Base-by-base conservation (phyloP, 2,329 filamentous ascomycete species). In the Zarea fungicola region DNA sequence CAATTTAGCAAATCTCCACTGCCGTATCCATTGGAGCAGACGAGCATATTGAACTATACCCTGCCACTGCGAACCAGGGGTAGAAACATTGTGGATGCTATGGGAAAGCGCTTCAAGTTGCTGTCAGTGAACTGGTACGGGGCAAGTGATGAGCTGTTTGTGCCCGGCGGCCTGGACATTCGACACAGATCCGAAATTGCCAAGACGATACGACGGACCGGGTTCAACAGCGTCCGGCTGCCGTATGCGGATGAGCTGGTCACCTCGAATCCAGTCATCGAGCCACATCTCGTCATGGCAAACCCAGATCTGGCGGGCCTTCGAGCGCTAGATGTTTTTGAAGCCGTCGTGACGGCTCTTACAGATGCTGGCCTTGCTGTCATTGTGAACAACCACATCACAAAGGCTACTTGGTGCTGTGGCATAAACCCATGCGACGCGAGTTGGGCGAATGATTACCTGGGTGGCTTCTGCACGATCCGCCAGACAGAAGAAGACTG, bases 171-270 rank as follows among this genome's bases (percentile, higher is more conserved):
- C 0, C 70, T 87, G 32, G 81, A 86, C 54, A 66, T 82, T 19
- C 74, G 76, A 58, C 81, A 86, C 64, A 80, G 83, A 31, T 69
- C 68, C 49, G 70, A 72, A 18, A 85, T 87, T 54, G 80, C 82
- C 4, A 59, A 66, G 52, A 78, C 77, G 14, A 84, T 87, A 60
- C 74, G 76, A 46, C 60, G 62, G 9, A 68, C 87, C 48, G 83
- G 83, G 13, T 87, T 87, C 72, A 87, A 87, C 67, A 84, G 81
- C 59, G 83, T 87, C 40, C 74, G 83, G 3, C 65, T 87, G 40
- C 83, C 83, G 3, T 87, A 87, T 65, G 75, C 80, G 16, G 83
- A 87, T 64, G 83, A 87, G 66, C 72, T 86, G 67, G 81, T 87
- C 43, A 72, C 75, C 26, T 59, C 66, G 19, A 84, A 86, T 58